These are phyloP conservation scores for Leptographium wingfieldii DNA, from an alignment of 2,329 filamentous ascomycete genomes.

Conservation along the genomic window DNA sequence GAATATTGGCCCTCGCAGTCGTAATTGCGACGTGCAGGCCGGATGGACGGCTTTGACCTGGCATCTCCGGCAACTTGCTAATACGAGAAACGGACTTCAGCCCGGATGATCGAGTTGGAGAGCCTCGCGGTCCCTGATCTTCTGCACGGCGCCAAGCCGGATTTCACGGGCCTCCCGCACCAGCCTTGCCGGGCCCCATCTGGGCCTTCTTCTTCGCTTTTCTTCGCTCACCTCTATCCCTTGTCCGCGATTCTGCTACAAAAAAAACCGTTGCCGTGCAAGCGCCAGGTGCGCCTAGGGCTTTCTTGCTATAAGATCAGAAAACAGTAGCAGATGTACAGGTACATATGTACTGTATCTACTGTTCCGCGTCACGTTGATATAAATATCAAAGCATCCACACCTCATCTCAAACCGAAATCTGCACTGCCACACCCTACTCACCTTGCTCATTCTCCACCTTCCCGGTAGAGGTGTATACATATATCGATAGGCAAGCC, in stretches of 20 bases:
- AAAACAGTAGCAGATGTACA: background rate
- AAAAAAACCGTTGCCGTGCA: background rate
- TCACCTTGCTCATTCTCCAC: background rate
- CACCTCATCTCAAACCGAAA: background rate
- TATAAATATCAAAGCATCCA: background rate
- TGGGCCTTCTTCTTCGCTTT: background rate
- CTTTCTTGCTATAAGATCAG: too few species aligned
- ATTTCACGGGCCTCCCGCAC: background rate
- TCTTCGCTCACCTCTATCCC: background rate
- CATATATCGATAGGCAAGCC: background rate
- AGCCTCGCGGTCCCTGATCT: too few species aligned
- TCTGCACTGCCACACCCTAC: background rate
- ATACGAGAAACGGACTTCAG: too few species aligned
- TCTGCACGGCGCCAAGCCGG: background rate
- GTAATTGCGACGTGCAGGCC: too few species aligned
- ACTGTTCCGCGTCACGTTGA: background rate
- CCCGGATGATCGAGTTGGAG: too few species aligned
- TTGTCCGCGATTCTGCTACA: background rate
- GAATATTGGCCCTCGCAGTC: too few species aligned
- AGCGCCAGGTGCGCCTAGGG: too few species aligned
- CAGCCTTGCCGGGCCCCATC: background rate
- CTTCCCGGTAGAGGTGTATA: background rate
- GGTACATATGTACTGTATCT: background rate
- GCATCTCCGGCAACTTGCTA: too few species aligned
- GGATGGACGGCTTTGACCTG: too few species aligned